phyloP scores from a whole-genome alignment of 805 yeast species.

The Lipomyces yamanashiensis region DNA sequence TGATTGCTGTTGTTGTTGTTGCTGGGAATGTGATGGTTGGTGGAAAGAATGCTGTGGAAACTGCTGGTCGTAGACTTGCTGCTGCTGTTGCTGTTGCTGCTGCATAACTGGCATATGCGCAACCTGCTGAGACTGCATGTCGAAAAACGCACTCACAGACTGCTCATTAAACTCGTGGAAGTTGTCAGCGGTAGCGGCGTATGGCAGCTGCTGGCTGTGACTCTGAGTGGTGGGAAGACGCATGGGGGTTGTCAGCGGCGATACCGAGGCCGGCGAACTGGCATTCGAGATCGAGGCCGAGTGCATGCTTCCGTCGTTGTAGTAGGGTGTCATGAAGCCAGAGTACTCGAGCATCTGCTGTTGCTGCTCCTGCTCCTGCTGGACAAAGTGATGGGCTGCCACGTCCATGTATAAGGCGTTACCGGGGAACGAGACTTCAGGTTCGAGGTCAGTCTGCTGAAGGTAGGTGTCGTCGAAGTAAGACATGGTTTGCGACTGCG shows the following conservation, averaged over 20 bases:
- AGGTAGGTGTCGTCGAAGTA: not conserved
- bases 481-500: not conserved
- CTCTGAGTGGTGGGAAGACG: not conserved
- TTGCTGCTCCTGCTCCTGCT: slow-evolving; percentile 14
- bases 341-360: not conserved
- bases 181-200: no score
- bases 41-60: not conserved
- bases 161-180: not conserved
- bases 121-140: not conserved
- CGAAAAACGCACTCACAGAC: not conserved
- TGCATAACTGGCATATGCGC: not conserved
- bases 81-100: slow-evolving; percentile 5
- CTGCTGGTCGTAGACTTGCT: not conserved
- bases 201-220: no score
- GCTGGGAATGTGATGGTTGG: not conserved
- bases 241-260: slow-evolving; percentile 1
- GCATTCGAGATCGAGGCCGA: slow-evolving; percentile 8
- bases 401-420: not conserved
- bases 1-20: not conserved
- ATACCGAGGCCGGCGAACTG: slow-evolving; percentile 6
- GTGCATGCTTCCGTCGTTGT: slow-evolving; percentile 8
- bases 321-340: not conserved
- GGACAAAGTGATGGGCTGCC: not conserved
- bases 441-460: not conserved
- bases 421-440: not conserved